Base-by-base conservation (phyloP, 1,139 yeast species). In the Saccharomyces pastorianus region DNA sequence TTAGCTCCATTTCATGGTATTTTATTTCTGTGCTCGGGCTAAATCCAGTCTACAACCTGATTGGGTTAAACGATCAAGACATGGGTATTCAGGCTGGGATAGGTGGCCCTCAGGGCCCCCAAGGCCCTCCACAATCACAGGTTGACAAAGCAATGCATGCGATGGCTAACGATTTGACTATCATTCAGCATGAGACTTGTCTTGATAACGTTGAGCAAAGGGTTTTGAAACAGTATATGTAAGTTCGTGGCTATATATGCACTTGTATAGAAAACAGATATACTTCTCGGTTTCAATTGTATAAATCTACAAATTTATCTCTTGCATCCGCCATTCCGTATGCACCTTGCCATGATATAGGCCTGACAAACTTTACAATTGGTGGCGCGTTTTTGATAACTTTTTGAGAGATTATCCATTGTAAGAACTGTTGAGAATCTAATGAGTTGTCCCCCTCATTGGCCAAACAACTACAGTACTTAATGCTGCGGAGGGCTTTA, bases 1-100 rank as follows among this genome's bases (percentile, higher is more conserved):
- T 93, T n/a, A 85, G 95, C 44, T 84, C 96, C 2, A 84, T 95
- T 31, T 90, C 97, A n/a, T 93, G 98, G 99, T 93, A 93, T 69
- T 89, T 93, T 69, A 88, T 93, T 54, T 88, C 90, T 56, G 80
- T 90, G 61, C 73, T 91, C 55, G 99, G 99, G 41, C 78, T 93
- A 58, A 81, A 83, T 60, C 88, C 96, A 0, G 83, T 93, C 1
- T 88, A 85, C 69, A 80, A 88, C 28, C 76, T 91, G 55, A 63
- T 91, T 20, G 44, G 44, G 44, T 78, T 88, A 67, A 85, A 84
- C 3, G 85, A 80, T 26, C 72, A 76, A 51, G 65, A 72, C 51
- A 77, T 73, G 6, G 74, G 73, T 27, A 44, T 31, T 11, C 53
- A 51, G 46, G 55, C 51, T 9, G 54, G 57, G 6, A 72, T 70